Conservation (phyloP, 495 filamentous ascomycete species). For the Talaromyces trachyspermus region DNA sequence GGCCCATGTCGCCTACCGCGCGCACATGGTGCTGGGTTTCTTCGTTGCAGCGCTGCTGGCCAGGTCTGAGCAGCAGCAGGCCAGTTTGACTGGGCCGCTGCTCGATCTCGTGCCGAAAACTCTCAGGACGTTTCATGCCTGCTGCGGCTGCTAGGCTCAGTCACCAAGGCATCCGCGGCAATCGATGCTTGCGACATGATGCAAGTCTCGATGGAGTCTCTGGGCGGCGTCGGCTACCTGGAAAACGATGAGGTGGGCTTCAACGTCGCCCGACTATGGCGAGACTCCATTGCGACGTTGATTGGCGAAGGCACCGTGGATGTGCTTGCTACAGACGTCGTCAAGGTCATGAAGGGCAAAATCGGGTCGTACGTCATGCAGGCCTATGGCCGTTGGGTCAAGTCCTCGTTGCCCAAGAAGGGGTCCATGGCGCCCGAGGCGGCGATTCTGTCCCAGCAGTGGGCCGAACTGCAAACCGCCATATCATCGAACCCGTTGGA, state of each 20-base stretch:
- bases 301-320: conserved; percentile 66
- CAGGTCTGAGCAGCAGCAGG: conserved; percentile 27
- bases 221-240: conserved; percentile 59
- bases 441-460: not conserved
- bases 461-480: not conserved
- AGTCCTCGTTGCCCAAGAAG: not conserved
- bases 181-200: conserved; percentile 40
- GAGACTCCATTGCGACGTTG: conserved; percentile 36
- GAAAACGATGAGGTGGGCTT: conserved; percentile 43
- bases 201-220: conserved; percentile 48
- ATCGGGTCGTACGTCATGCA: conserved; percentile 23
- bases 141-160: conserved; percentile 48
- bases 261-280: conserved; percentile 51
- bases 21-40: conserved; percentile 42
- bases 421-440: not conserved
- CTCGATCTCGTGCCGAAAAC: conserved; percentile 6
- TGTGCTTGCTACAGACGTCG: conserved; percentile 47
- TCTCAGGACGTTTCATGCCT: conserved; percentile 17
- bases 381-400: conserved; percentile 28
- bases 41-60: conserved; percentile 45
- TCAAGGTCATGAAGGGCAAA: conserved; percentile 38
- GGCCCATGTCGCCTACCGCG: conserved; percentile 33
- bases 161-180: conserved; percentile 49
- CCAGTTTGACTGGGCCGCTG: no score
- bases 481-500: not conserved